phyloP scores from a whole-genome alignment of 495 filamentous ascomycete species.

The Penicillium nucicola region DNA sequence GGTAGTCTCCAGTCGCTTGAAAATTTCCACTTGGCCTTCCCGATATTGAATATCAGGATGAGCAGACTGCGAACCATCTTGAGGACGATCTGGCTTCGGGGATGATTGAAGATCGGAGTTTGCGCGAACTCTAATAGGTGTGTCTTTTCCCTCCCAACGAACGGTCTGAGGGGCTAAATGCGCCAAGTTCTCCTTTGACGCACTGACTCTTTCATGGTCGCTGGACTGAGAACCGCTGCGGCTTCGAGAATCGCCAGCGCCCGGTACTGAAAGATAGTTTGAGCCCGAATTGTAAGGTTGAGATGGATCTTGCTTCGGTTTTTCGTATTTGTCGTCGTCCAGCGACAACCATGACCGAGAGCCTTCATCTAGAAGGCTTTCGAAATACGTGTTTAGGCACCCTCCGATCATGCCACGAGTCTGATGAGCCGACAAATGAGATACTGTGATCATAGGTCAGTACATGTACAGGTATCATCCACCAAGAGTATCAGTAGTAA shows the following conservation, averaged over 20 bases:
- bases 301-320: not conserved
- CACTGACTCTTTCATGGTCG: slow-evolving; percentile 11
- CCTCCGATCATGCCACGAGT: slow-evolving; percentile 50
- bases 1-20: slow-evolving; percentile 74
- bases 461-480: not conserved
- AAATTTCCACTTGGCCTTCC: slow-evolving; percentile 43
- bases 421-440: slow-evolving; percentile 43
- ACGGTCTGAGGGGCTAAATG: slow-evolving; percentile 11
- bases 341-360: slow-evolving; percentile 10
- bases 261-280: slow-evolving; percentile 21
- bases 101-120: slow-evolving; percentile 29
- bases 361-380: slow-evolving; percentile 24
- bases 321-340: slow-evolving; percentile 13
- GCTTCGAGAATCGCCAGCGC: slow-evolving; percentile 18
- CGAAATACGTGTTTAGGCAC: slow-evolving; percentile 53
- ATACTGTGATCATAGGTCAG: slow-evolving; percentile 20
- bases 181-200: slow-evolving; percentile 12
- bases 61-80: slow-evolving; percentile 13
- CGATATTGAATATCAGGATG: slow-evolving; percentile 16
- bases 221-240: slow-evolving; percentile 33
- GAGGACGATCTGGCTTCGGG: slow-evolving; percentile 15
- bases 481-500: not conserved
- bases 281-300: not conserved
- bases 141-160: slow-evolving; percentile 18
- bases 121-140: slow-evolving; percentile 24